A percentile compares a stretch with the other conserved stretches of the same genome.
Conservation (phyloP, 2,329 filamentous ascomycete genomes). For the Sporothrix brunneoviolacea region DNA sequence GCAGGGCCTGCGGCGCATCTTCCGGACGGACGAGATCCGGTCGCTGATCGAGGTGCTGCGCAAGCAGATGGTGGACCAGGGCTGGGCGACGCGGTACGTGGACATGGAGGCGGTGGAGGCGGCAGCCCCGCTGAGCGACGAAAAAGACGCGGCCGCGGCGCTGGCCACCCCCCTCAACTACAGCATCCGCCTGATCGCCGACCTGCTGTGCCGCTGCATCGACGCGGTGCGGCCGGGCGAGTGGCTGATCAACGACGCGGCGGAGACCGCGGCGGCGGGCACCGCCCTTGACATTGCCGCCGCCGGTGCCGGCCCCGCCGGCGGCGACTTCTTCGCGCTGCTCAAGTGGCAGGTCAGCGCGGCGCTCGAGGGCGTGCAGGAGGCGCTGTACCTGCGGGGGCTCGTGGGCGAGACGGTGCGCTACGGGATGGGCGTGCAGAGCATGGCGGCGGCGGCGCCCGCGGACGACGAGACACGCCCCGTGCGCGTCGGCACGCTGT, state of each 20-base stretch:
- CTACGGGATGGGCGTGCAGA: slow-evolving; percentile 37
- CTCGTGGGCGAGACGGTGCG: slow-evolving; percentile 60
- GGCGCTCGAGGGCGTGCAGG: slow-evolving; percentile 65
- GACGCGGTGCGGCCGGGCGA: slow-evolving; percentile 69
- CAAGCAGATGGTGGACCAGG: slow-evolving; percentile 65
- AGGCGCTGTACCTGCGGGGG: slow-evolving; percentile 58
- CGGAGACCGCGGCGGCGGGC: slow-evolving; percentile 28
- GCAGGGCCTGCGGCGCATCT: slow-evolving; percentile 54
- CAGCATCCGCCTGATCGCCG: slow-evolving; percentile 63
- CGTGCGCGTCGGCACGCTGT: too few species aligned
- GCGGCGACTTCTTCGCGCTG: slow-evolving; percentile 55
- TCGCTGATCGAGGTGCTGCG: slow-evolving; percentile 67
- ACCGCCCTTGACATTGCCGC: not conserved
- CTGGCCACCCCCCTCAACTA: slow-evolving; percentile 63
- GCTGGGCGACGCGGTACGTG: slow-evolving; percentile 68
- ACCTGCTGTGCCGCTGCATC: slow-evolving; percentile 64
- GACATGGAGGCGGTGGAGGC: slow-evolving; percentile 47
- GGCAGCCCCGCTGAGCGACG: slow-evolving; percentile 29
- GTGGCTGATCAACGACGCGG: slow-evolving; percentile 60
- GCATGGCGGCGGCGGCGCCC: slow-evolving; percentile 58
- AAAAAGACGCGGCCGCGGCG: slow-evolving; percentile 35
- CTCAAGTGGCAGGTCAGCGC: slow-evolving; percentile 64
- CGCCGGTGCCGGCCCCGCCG: not conserved
- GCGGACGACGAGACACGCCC: slow-evolving; percentile 47
- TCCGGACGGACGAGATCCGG: slow-evolving; percentile 61